A percentile compares a stretch with the other conserved stretches of the same genome.
These are phyloP conservation scores for Amorphotheca resinae DNA, from an alignment of 495 filamentous ascomycete genomes.

Conservation along the genomic window DNA sequence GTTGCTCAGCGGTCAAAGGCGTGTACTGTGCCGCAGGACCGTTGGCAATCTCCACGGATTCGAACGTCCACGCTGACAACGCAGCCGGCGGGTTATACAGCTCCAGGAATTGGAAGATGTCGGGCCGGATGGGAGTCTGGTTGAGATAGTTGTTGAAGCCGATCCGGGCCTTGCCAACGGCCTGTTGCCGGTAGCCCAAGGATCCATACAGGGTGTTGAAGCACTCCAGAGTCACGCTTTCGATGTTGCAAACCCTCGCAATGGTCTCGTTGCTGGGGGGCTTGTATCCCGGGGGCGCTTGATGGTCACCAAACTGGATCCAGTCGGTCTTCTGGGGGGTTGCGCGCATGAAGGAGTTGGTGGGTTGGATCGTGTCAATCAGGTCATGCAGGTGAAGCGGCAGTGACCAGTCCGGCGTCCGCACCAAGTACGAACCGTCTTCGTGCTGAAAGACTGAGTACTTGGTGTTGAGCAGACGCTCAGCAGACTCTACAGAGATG, in stretches of 20 bases:
- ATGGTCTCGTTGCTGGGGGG: conserved; percentile 3
- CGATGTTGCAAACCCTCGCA: conserved; percentile 33
- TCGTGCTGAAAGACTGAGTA: conserved; percentile 45
- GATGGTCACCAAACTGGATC: neutral
- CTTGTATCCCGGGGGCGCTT: conserved; percentile 4
- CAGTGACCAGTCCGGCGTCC: conserved; percentile 37
- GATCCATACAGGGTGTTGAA: conserved; percentile 43
- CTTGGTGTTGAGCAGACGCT: conserved; percentile 43
- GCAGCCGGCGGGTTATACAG: conserved; percentile 35
- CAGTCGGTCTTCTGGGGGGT: conserved; percentile 2
- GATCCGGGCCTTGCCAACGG: conserved; percentile 30
- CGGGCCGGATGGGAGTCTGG: conserved; percentile 47
- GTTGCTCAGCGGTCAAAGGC: conserved; percentile 23
- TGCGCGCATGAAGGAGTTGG: conserved; percentile 44
- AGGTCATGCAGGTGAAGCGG: conserved; percentile 42
- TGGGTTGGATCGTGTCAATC: conserved; percentile 54
- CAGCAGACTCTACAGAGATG: conserved; percentile 38
- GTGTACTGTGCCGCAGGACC: conserved; percentile 37
- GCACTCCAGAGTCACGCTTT: conserved; percentile 39
- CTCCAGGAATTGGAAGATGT: conserved; percentile 40
- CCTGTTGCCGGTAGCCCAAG: conserved; percentile 27
- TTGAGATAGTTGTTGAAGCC: conserved; percentile 60
- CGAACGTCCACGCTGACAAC: conserved; percentile 42
- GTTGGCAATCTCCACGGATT: conserved; percentile 46
- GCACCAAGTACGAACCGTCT: conserved; percentile 23